These are phyloP conservation scores for Cordyceps tenuipes DNA, from an alignment of 2,329 filamentous ascomycete genomes.

Conservation along the genomic window DNA sequence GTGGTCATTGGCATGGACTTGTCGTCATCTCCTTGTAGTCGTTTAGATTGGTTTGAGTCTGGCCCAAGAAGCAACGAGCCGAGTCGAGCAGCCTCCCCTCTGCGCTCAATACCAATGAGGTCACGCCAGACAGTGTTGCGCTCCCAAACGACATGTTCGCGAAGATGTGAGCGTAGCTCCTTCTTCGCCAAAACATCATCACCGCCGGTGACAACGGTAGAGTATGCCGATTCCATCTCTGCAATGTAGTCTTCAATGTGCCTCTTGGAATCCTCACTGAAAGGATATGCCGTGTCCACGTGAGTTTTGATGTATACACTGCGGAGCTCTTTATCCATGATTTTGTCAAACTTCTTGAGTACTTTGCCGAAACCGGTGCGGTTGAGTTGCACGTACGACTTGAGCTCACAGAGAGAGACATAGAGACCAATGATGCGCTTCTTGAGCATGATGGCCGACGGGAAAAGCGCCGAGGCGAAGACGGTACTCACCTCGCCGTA, in stretches of 20 bases:
- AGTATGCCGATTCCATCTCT: conserved; percentile 71
- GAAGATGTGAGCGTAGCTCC: conserved; percentile 80
- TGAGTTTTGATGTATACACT: conserved; percentile 63
- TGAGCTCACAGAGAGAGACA: conserved; percentile 87
- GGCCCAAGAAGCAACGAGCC: conserved; percentile 76
- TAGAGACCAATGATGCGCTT: conserved; percentile 83
- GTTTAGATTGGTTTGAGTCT: conserved; percentile 58
- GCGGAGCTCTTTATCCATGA: conserved; percentile 73
- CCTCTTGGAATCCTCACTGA: conserved; percentile 63
- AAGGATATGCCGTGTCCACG: conserved; percentile 75
- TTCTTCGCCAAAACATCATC: conserved; percentile 69
- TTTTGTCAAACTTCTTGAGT: conserved; percentile 98
- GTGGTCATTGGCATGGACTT: conserved; percentile 55
- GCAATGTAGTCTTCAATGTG: conserved; percentile 62
- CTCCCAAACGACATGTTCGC: conserved; percentile 98
- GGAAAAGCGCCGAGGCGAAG: conserved; percentile 53
- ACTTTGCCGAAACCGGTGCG: conserved; percentile 94
- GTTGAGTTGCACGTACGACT: conserved; percentile 93
- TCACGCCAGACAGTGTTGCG: conserved; percentile 98
- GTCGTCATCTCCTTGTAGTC: conserved; percentile 78
- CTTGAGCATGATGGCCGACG: conserved; percentile 76
- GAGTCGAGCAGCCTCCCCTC: conserved; percentile 87
- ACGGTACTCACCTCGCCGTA: conserved; percentile 61
- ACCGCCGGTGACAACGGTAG: conserved; percentile 72
- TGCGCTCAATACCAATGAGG: conserved; percentile 95